A percentile compares a stretch with the other conserved stretches of the same genome.
Conservation (phyloP, 257 asterid genomes). For the Penstemon eatonii region DNA sequence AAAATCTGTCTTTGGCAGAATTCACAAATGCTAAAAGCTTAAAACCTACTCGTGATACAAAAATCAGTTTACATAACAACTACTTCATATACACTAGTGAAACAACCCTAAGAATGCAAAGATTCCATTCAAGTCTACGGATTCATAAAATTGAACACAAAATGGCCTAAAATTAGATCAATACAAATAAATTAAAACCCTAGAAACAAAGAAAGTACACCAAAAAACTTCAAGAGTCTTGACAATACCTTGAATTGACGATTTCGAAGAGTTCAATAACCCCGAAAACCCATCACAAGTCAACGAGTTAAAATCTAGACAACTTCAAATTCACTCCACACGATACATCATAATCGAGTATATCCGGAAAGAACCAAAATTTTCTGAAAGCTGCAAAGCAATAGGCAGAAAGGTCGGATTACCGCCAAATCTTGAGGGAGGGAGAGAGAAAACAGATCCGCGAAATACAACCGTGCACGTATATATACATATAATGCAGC, state of each 20-base stretch:
- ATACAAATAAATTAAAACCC: no score
- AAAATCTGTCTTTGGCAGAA: background rate
- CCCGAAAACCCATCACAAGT: conserved; percentile 33
- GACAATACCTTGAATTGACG: conserved; percentile 27
- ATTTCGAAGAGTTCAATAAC: background rate
- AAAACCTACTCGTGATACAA: no score
- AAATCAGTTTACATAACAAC: no score
- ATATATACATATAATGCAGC: background rate
- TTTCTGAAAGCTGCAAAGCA: conserved; percentile 21
- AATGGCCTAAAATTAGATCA: no score
- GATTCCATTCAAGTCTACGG: no score
- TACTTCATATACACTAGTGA: no score
- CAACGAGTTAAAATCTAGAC: conserved; percentile 26
- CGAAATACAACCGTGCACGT: conserved; percentile 34
- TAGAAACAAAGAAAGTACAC: no score
- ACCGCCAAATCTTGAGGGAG: conserved; percentile 57
- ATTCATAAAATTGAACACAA: no score
- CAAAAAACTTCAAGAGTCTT: no score
- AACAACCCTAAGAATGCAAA: no score
- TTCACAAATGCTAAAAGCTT: no score
- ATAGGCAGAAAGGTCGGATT: conserved; percentile 44
- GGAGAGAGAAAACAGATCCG: conserved; percentile 39
- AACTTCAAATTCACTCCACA: conserved; percentile 22
- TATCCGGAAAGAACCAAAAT: conserved; percentile 5
- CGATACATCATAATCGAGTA: conserved; percentile 21